A percentile compares a stretch with the other conserved stretches of the same genome.
These are phyloP conservation scores for Nakazawaea populi DNA, from an alignment of 805 yeast species.

Conservation along the genomic window DNA sequence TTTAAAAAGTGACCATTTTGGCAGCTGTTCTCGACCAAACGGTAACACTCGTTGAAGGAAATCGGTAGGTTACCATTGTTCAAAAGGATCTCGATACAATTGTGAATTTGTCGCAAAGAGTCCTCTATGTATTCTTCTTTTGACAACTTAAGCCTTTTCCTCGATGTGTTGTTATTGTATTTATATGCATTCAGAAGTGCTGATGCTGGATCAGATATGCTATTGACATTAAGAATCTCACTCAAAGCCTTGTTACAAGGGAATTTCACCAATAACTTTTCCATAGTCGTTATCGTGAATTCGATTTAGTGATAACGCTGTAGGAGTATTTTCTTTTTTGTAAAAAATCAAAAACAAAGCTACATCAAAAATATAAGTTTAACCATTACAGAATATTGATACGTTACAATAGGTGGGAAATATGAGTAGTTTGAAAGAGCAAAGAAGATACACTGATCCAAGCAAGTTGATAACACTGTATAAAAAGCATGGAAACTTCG, in stretches of 20 bases:
- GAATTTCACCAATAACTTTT: neutral
- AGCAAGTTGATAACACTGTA: slow-evolving; percentile 31
- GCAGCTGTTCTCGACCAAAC: slow-evolving; percentile 1
- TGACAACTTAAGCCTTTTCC: neutral
- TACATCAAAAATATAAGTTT: too few species aligned
- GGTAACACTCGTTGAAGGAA: slow-evolving; percentile 1
- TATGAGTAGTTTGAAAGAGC: slow-evolving; percentile 1
- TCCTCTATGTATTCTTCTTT: neutral
- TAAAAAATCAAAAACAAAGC: neutral
- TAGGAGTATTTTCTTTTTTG: neutral
- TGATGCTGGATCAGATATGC: neutral
- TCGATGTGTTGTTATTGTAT: neutral
- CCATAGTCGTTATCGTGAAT: neutral
- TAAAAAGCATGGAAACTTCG: slow-evolving; percentile 38
- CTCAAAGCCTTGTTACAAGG: neutral
- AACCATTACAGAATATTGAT: too few species aligned
- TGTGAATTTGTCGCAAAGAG: neutral
- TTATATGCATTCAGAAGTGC: neutral
- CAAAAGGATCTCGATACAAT: neutral
- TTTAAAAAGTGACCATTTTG: neutral
- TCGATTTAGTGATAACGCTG: too few species aligned
- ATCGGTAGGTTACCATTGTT: neutral
- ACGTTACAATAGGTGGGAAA: neutral
- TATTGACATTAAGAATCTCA: neutral
- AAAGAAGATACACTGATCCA: slow-evolving; percentile 21